Percentiles rank a stretch among this genome's conserved stretches.
Evolutionary conservation across 2,329 filamentous ascomycete genomes (phyloP).

Genomic region (Escovopsis sp.): DNA sequence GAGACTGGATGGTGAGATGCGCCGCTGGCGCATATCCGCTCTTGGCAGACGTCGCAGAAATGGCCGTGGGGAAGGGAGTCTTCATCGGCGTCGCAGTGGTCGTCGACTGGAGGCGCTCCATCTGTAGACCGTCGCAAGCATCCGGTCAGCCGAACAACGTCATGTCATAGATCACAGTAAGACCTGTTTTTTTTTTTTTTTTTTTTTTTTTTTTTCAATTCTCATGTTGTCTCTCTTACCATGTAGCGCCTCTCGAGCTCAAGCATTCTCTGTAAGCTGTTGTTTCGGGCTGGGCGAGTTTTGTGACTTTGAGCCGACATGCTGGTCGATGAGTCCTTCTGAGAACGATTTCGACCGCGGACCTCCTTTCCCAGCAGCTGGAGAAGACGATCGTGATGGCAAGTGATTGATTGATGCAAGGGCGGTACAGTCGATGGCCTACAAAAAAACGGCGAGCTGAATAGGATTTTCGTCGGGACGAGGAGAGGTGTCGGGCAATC

Average conservation of each 20-base stretch:
- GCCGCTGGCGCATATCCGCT: not conserved
- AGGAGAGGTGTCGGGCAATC: too few species aligned
- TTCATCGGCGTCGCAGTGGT: not conserved
- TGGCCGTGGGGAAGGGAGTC: slow-evolving; percentile 1
- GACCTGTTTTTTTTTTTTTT: too few species aligned
- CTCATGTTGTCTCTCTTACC: slow-evolving; percentile 25
- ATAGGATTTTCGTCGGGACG: not conserved
- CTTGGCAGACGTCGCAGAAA: not conserved
- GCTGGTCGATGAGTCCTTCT: not conserved
- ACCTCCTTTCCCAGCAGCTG: too few species aligned
- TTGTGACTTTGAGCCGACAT: slow-evolving; percentile 7
- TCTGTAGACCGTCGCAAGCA: slow-evolving; percentile 4
- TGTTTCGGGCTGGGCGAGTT: slow-evolving; percentile 18
- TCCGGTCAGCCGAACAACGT: too few species aligned
- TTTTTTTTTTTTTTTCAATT: too few species aligned
- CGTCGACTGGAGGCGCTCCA: slow-evolving; percentile 9
- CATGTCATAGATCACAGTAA: too few species aligned
- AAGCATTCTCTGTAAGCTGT: slow-evolving; percentile 43
- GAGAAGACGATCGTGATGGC: too few species aligned
- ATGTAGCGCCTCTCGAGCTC: slow-evolving; percentile 43
- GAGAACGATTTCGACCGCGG: too few species aligned
- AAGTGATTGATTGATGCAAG: too few species aligned
- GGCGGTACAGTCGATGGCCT: not conserved
- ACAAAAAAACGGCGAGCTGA: not conserved
- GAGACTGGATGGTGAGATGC: slow-evolving; percentile 6